These are phyloP conservation scores for Trichoderma sp. DNA, from an alignment of 2,329 filamentous ascomycete species.

Conservation along the genomic window DNA sequence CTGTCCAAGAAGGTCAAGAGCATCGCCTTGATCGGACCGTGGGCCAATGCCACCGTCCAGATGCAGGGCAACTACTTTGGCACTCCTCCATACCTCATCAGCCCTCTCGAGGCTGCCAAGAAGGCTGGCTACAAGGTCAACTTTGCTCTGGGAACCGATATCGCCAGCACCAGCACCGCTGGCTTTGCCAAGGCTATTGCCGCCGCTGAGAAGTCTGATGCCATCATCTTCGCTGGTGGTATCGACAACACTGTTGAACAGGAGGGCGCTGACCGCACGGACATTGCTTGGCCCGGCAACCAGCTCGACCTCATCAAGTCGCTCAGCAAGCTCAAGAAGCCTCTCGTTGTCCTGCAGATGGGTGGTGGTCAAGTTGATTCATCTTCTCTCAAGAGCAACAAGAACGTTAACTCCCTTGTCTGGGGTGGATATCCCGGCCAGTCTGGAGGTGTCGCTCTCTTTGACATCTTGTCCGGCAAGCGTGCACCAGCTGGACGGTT, in stretches of 20 bases:
- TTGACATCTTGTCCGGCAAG: conserved; percentile 54
- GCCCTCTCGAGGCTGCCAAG: conserved; percentile 51
- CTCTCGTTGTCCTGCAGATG: conserved; percentile 52
- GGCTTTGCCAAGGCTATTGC: conserved; percentile 31
- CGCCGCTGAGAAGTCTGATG: conserved; percentile 46
- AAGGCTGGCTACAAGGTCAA: conserved; percentile 6
- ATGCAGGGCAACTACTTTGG: conserved; percentile 34
- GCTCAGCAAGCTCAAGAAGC: conserved; percentile 43
- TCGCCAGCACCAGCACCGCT: not conserved
- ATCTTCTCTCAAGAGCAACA: conserved; percentile 47
- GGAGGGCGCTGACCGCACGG: conserved; percentile 52
- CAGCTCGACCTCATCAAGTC: conserved; percentile 52
- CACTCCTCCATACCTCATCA: conserved; percentile 55
- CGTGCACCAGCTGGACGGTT: conserved; percentile 53
- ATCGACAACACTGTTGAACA: conserved; percentile 54
- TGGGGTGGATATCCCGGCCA: conserved; percentile 63
- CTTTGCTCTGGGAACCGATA: not conserved
- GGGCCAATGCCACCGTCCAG: conserved; percentile 33
- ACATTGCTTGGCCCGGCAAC: conserved; percentile 52
- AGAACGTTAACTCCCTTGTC: conserved; percentile 49
- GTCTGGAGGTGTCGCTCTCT: conserved; percentile 54
- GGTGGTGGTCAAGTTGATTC: conserved; percentile 53
- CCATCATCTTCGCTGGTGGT: conserved; percentile 55
- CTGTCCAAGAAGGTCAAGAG: conserved; percentile 31
- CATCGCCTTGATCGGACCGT: conserved; percentile 32